Conservation (phyloP, 1,284 basidiomycete genomes). For the Apiotrichum montevideense region DNA sequence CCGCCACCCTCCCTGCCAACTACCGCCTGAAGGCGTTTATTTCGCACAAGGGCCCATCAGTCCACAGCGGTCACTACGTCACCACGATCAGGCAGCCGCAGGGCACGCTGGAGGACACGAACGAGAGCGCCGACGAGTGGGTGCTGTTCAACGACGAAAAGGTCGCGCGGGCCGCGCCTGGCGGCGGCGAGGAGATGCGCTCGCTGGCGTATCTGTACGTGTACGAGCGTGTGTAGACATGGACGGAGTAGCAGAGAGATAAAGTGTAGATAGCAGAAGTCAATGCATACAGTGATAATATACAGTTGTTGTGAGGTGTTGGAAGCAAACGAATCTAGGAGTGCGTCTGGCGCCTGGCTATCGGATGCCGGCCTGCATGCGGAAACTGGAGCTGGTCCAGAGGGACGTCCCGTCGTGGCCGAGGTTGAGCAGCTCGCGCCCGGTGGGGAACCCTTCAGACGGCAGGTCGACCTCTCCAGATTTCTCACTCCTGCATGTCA, state of each 20-base stretch:
- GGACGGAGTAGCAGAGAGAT: neutral
- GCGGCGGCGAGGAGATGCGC: slow-evolving; percentile 59
- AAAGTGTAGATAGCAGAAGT: neutral
- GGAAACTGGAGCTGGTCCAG: slow-evolving; percentile 61
- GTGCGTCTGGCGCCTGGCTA: neutral
- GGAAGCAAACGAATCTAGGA: neutral
- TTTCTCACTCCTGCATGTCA: slow-evolving; percentile 46
- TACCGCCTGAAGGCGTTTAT: slow-evolving; percentile 88
- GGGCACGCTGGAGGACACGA: slow-evolving; percentile 23
- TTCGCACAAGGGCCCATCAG: slow-evolving; percentile 92
- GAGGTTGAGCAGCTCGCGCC: slow-evolving; percentile 28
- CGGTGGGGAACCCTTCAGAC: slow-evolving; percentile 8
- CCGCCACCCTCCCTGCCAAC: slow-evolving; percentile 61
- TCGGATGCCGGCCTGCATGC: slow-evolving; percentile 69
- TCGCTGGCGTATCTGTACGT: slow-evolving; percentile 81
- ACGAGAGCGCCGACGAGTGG: slow-evolving; percentile 56
- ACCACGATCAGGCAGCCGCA: slow-evolving; percentile 41
- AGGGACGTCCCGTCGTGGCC: slow-evolving; percentile 41
- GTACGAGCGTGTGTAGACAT: slow-evolving; percentile 57
- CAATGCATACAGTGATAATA: neutral
- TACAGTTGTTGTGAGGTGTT: slow-evolving; percentile 1
- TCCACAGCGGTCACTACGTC: slow-evolving; percentile 86
- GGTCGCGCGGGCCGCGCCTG: slow-evolving; percentile 70
- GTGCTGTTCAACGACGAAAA: slow-evolving; percentile 94
- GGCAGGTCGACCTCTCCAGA: neutral